These are phyloP conservation scores for Rhodamnia argentea DNA, from an alignment of 345 rosid species.

Conservation along the genomic window DNA sequence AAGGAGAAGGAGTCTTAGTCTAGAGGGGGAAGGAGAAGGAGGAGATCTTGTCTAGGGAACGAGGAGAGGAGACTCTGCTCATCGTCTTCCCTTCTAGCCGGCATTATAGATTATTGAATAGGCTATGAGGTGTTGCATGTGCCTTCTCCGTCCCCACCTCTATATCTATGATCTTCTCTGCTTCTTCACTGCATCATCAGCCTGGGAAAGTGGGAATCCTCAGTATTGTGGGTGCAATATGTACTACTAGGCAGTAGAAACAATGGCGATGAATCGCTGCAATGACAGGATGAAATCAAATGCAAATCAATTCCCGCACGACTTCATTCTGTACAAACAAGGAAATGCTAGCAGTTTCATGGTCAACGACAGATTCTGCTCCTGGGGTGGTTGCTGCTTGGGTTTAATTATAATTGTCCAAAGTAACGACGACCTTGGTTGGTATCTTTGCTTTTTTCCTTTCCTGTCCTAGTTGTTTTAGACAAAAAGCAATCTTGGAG, in stretches of 20 bases:
- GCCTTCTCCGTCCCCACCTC: too few species aligned
- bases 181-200: conserved; percentile 63
- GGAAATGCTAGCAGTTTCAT: not conserved
- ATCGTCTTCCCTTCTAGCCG: too few species aligned
- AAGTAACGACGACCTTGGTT: not conserved
- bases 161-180: conserved; percentile 25
- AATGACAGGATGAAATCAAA: not conserved
- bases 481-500: not conserved
- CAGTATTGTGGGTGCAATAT: not conserved
- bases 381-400: not conserved
- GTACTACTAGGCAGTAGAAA: not conserved
- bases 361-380: not conserved
- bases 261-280: not conserved
- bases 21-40: too few species aligned
- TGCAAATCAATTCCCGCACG: not conserved
- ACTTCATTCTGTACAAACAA: not conserved
- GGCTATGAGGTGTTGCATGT: too few species aligned
- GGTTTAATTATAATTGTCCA: not conserved
- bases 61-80: too few species aligned
- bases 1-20: too few species aligned
- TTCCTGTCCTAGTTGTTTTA: not conserved
- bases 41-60: too few species aligned
- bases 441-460: not conserved
- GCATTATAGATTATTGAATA: too few species aligned
- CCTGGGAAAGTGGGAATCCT: conserved; percentile 14